Percentiles rank a stretch among this genome's conserved stretches.
phyloP scores from a whole-genome alignment of 192 early-diverging fungal species.

The Ambispora gerdemannii region DNA sequence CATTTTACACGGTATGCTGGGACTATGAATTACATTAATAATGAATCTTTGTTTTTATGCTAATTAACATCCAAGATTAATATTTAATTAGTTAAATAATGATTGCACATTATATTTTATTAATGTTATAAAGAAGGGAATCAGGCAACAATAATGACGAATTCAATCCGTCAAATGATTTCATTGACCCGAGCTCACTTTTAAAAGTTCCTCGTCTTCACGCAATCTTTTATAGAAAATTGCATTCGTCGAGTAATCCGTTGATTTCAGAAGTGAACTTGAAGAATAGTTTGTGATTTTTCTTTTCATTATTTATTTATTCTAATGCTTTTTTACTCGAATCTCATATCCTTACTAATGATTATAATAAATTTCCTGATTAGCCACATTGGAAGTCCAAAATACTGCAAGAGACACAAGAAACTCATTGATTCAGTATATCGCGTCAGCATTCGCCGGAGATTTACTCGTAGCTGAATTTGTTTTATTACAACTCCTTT shows the following conservation, averaged over 20 bases:
- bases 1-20: not conserved
- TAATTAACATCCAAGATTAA: not conserved
- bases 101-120: too few relatives aligned
- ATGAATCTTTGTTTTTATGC: not conserved
- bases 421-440: conserved; percentile 48
- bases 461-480: conserved; percentile 68
- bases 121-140: too few relatives aligned
- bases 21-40: not conserved
- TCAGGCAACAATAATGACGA: conserved; percentile 31
- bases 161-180: conserved; percentile 31
- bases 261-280: not conserved
- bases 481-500: conserved; percentile 65
- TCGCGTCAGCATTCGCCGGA: conserved; percentile 55
- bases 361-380: not conserved
- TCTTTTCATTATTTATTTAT: too few relatives aligned
- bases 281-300: not conserved
- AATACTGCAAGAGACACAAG: conserved; percentile 35
- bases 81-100: too few relatives aligned
- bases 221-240: conserved; percentile 45
- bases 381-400: not conserved
- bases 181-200: conserved; percentile 32
- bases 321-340: not conserved
- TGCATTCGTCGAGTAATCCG: conserved; percentile 30
- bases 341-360: not conserved
- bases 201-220: conserved; percentile 46